These are phyloP conservation scores for Trypanosoma brucei DNA, from an alignment of 208 protist genomes.

Conservation along the genomic window DNA sequence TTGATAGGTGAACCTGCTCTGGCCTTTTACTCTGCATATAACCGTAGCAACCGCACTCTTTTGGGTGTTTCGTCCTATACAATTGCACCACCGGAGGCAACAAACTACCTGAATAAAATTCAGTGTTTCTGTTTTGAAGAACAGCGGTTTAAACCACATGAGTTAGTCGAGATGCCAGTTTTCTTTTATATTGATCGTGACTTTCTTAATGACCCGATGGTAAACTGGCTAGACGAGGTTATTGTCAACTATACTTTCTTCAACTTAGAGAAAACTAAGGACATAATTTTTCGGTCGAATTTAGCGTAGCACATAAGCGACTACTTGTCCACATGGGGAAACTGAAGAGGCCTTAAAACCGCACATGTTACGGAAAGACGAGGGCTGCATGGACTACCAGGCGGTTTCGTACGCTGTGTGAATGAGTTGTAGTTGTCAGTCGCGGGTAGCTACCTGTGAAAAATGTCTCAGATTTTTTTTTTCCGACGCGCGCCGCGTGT, in stretches of 20 bases:
- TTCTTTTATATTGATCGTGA: constrained; percentile 97
- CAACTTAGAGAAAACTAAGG: constrained; percentile 83
- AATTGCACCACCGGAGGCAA: constrained; percentile 85
- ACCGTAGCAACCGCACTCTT: constrained; percentile 81
- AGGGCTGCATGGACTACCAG: too few species aligned
- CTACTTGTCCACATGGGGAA: too few species aligned
- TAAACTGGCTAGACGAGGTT: constrained; percentile 84
- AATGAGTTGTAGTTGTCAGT: too few species aligned
- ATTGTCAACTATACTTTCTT: constrained; percentile 91
- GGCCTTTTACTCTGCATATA: constrained; percentile 89
- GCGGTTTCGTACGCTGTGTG: too few species aligned
- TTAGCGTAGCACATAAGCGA: constrained; percentile 3
- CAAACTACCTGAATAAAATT: constrained; percentile 96
- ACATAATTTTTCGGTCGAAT: constrained; percentile 76
- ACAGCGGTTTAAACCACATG: constrained; percentile 92
- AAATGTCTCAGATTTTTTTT: too few species aligned
- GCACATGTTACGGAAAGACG: too few species aligned
- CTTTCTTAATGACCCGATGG: constrained; percentile 86
- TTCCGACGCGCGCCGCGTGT: too few species aligned
- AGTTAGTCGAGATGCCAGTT: constrained; percentile 96
- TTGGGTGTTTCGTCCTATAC: constrained; percentile 89
- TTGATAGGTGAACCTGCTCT: constrained; percentile 86
- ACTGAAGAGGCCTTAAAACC: too few species aligned
- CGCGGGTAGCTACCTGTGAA: too few species aligned
- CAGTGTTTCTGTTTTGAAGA: constrained; percentile 97